A percentile compares a stretch with the other conserved stretches of the same genome.
phyloP scores from a whole-genome alignment of 2,329 filamentous ascomycete species.

The Myriosclerotinia duriaeana region DNA sequence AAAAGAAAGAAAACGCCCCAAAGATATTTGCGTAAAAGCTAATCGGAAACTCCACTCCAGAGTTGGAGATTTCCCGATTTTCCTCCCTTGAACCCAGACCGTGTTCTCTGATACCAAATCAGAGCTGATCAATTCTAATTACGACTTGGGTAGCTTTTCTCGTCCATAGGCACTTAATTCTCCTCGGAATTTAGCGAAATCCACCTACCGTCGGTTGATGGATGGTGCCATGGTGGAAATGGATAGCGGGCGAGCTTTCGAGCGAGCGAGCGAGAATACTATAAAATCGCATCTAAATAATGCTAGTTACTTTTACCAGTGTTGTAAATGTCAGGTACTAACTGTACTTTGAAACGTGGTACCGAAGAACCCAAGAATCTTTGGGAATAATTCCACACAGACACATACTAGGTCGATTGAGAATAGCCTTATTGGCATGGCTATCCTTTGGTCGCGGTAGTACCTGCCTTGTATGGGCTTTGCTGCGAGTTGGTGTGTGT shows the following conservation, averaged over 20 bases:
- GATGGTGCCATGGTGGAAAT: neutral
- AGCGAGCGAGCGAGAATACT: too few relatives aligned
- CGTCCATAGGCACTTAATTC: neutral
- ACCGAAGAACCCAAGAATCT: conserved; percentile 10
- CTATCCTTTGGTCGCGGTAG: neutral
- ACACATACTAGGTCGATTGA: neutral
- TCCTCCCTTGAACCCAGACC: neutral
- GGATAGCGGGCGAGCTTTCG: neutral
- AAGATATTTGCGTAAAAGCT: neutral
- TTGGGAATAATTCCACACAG: neutral
- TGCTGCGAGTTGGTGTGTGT: conserved; percentile 4
- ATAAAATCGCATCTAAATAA: neutral
- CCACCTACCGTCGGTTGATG: neutral
- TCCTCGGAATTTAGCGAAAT: conserved; percentile 8
- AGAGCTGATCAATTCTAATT: conserved; percentile 5
- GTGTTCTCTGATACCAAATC: too few relatives aligned
- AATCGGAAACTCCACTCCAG: neutral
- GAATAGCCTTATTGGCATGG: neutral
- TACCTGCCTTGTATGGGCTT: conserved; percentile 8
- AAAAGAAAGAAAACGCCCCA: neutral
- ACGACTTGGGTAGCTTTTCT: neutral
- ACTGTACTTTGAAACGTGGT: neutral
- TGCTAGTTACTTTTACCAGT: neutral
- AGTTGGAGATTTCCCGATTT: neutral
- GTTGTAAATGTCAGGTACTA: conserved; percentile 1